phyloP scores from a whole-genome alignment of 2,329 filamentous ascomycete genomes.

The Arthrinium puccinioides region DNA sequence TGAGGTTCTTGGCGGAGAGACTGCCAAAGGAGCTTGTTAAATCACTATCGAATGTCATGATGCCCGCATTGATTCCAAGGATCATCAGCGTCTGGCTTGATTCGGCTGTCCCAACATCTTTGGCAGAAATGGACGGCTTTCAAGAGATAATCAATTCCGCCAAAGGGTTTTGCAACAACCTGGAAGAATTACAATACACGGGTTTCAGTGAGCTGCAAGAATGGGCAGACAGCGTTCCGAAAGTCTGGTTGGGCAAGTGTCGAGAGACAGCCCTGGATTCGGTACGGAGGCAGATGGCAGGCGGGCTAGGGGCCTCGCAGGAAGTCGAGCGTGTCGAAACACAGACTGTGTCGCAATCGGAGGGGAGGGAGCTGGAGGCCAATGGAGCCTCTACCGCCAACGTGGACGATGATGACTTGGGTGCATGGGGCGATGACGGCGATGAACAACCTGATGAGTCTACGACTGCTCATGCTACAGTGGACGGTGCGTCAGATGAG shows the following conservation, averaged over 20 bases:
- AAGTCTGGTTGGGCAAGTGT: conserved; percentile 79
- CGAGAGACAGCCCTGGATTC: conserved; percentile 71
- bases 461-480: conserved; percentile 28
- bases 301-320: conserved; percentile 59
- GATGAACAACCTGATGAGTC: conserved; percentile 17
- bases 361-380: conserved; percentile 58
- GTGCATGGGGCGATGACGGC: conserved; percentile 68
- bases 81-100: conserved; percentile 72
- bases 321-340: conserved; percentile 80
- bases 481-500: conserved; percentile 9
- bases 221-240: conserved; percentile 75
- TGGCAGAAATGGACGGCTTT: conserved; percentile 65
- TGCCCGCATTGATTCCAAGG: conserved; percentile 60
- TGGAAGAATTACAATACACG: conserved; percentile 58
- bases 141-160: conserved; percentile 62
- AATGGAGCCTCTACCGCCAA: conserved; percentile 38
- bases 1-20: conserved; percentile 43
- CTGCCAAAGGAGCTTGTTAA: conserved; percentile 48
- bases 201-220: conserved; percentile 57
- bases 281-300: conserved; percentile 61
- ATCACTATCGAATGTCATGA: conserved; percentile 60
- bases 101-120: conserved; percentile 65
- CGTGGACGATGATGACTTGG: conserved; percentile 62
- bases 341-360: conserved; percentile 61
- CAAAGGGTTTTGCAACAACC: conserved; percentile 52